Evolutionary conservation across 2,329 filamentous ascomycete species (phyloP).

Genomic region (Colletotrichum liriopes): DNA sequence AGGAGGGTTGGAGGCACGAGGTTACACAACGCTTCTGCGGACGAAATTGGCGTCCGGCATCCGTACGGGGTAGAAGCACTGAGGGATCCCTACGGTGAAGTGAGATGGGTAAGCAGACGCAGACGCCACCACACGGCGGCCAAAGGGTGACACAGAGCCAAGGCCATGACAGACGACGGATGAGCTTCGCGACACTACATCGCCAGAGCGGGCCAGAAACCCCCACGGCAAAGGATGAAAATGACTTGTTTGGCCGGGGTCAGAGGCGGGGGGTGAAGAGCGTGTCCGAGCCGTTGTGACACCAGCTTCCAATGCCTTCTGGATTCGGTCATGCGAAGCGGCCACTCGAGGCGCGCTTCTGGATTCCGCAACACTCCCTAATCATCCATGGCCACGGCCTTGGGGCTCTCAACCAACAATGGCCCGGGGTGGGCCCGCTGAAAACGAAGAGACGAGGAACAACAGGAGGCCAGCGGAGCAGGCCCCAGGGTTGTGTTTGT

Average conservation of each 20-base stretch:
- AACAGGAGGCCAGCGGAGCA: not conserved
- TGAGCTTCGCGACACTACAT: slow-evolving; percentile 10
- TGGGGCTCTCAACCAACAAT: slow-evolving; percentile 19
- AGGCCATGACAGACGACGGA: slow-evolving; percentile 26
- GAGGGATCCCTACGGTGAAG: slow-evolving; percentile 18
- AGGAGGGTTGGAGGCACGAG: slow-evolving; percentile 10
- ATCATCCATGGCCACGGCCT: slow-evolving; percentile 24
- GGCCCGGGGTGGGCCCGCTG: not conserved
- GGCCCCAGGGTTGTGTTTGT: slow-evolving; percentile 8
- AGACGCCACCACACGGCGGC: slow-evolving; percentile 26
- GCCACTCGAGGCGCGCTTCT: slow-evolving; percentile 10
- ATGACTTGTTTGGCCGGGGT: not conserved
- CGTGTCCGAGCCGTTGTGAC: not conserved
- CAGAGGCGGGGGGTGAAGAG: not conserved
- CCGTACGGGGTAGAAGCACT: not conserved
- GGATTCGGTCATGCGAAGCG: slow-evolving; percentile 8
- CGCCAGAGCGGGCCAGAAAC: slow-evolving; percentile 8
- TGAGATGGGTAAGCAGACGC: slow-evolving; percentile 27
- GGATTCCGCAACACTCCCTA: not conserved
- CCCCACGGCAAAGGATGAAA: slow-evolving; percentile 20
- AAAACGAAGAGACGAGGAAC: slow-evolving; percentile 9
- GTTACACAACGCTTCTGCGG: slow-evolving; percentile 40
- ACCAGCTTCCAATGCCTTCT: not conserved
- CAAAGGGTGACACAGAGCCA: slow-evolving; percentile 39
- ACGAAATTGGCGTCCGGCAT: slow-evolving; percentile 30